phyloP scores from a whole-genome alignment of 345 rosid genomes.

The Brassica napus region DNA sequence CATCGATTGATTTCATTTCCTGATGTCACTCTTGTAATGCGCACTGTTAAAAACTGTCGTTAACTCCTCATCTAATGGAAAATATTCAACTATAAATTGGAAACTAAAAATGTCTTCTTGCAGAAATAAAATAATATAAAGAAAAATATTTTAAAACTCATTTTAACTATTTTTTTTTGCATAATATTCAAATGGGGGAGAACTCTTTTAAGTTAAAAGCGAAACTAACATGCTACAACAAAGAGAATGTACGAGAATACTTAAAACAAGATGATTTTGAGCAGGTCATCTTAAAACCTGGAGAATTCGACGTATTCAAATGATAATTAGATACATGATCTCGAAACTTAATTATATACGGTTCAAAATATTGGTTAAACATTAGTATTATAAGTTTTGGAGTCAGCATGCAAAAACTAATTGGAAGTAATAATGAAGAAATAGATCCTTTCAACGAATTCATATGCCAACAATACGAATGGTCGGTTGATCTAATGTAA shows the following conservation, averaged over 20 bases:
- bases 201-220: neutral
- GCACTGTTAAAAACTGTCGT: neutral
- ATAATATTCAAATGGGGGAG: neutral
- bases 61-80: too few relatives aligned
- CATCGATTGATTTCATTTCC: conserved; percentile 5
- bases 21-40: neutral
- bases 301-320: neutral
- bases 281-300: neutral
- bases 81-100: too few relatives aligned
- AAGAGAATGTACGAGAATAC: neutral
- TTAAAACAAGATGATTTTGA: neutral
- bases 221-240: neutral
- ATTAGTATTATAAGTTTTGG: neutral
- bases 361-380: neutral
- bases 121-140: too few relatives aligned
- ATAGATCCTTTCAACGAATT: conserved; percentile 13
- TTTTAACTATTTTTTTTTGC: neutral
- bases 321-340: neutral
- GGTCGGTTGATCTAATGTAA: conserved; percentile 30
- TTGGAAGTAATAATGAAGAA: conserved; percentile 25
- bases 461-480: conserved; percentile 30
- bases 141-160: too few relatives aligned
- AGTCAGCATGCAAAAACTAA: conserved; percentile 18
- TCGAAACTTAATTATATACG: neutral
- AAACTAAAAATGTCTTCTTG: too few relatives aligned